Percentiles rank a stretch among this genome's conserved stretches.
Evolutionary conservation across 2,329 filamentous ascomycete species (phyloP).

Genomic region (Cordyceps fumosorosea): DNA sequence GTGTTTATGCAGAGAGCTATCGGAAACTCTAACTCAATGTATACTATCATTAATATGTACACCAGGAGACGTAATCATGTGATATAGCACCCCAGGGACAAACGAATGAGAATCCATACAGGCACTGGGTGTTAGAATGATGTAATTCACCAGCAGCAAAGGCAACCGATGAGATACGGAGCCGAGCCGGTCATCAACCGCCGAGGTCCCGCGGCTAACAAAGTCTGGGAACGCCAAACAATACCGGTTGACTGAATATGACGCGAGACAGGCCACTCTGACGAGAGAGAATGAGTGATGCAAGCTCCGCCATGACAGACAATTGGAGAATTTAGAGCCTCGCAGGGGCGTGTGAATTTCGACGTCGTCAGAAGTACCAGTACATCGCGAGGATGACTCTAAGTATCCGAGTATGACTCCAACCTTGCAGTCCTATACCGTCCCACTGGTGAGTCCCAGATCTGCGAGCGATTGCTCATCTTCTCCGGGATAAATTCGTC

Average conservation of each 20-base stretch:
- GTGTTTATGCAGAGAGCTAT: too few species aligned
- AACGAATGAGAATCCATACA: not conserved
- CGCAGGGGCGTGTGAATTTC: not conserved
- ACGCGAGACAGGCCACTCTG: slow-evolving; percentile 3
- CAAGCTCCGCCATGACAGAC: not conserved
- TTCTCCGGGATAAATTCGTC: slow-evolving; percentile 9
- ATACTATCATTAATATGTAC: too few species aligned
- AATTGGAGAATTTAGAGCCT: not conserved
- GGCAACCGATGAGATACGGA: not conserved
- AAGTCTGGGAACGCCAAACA: not conserved
- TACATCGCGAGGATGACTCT: not conserved
- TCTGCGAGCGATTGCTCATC: not conserved
- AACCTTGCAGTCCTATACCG: slow-evolving; percentile 1
- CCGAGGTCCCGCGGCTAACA: not conserved
- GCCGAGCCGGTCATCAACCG: not conserved
- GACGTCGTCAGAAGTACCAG: not conserved
- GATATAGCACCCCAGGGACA: not conserved
- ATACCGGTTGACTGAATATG: not conserved
- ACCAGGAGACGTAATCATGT: not conserved
- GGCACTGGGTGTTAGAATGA: not conserved
- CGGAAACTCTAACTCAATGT: too few species aligned
- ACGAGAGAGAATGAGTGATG: not conserved
- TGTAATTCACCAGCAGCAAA: not conserved
- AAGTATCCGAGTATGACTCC: slow-evolving; percentile 4
- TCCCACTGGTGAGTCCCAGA: not conserved